Percentiles rank a stretch among this genome's conserved stretches.
phyloP scores from a whole-genome alignment of 345 rosid species.

The Streptanthus diversifolius region DNA sequence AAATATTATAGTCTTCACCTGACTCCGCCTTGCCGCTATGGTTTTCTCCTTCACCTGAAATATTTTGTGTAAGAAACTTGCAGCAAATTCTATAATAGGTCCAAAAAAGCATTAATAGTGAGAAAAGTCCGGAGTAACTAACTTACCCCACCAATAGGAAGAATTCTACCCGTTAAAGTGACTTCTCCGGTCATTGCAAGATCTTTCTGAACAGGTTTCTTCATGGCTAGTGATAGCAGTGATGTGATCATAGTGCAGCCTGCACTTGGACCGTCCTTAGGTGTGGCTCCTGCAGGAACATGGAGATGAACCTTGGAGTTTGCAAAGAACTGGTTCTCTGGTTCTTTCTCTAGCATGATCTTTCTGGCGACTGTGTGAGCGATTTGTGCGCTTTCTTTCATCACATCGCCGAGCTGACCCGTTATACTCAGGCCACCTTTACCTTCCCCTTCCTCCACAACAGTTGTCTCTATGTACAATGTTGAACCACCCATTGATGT shows the following conservation, averaged over 20 bases:
- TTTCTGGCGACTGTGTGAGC: conserved; percentile 88
- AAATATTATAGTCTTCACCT: conserved; percentile 76
- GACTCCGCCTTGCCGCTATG: conserved; percentile 87
- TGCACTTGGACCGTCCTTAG: conserved; percentile 97
- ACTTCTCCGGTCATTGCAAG: conserved; percentile 99
- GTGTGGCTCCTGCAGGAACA: conserved; percentile 98
- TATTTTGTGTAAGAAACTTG: conserved; percentile 8
- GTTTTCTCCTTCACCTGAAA: conserved; percentile 94
- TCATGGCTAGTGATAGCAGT: conserved; percentile 81
- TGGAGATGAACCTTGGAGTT: conserved; percentile 92
- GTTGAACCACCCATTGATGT: conserved; percentile 99
- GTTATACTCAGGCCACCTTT: conserved; percentile 79
- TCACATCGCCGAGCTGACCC: conserved; percentile 96
- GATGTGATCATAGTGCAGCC: conserved; percentile 99
- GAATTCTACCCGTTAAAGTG: conserved; percentile 80
- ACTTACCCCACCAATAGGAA: conserved; percentile 99
- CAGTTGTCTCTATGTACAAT: conserved; percentile 85
- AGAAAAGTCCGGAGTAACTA: background rate
- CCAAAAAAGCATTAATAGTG: background rate
- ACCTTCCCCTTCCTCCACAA: conserved; percentile 82
- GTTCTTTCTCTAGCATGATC: conserved; percentile 65
- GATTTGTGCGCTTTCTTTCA: conserved; percentile 98
- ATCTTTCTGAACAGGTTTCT: conserved; percentile 67
- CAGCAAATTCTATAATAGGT: background rate
- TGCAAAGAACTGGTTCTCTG: conserved; percentile 68